Percentiles rank a stretch among this genome's conserved stretches.
Conservation (phyloP, 805 yeast species). For the Priceomyces fermenticarens region DNA sequence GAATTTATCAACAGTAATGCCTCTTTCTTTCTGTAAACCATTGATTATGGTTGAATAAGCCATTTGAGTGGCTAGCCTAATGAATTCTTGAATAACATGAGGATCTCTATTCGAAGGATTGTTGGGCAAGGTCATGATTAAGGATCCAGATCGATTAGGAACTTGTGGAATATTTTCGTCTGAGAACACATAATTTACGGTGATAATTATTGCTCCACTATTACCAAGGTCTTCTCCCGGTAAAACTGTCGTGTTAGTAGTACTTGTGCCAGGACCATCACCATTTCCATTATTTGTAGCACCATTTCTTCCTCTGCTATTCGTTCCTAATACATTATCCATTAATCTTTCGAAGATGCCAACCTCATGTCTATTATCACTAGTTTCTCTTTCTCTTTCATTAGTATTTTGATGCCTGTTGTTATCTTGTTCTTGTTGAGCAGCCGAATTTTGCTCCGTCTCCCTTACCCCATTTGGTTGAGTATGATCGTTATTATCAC, state of each 20-base stretch:
- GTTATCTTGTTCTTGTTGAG: no score
- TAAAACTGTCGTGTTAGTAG: constrained; percentile 3
- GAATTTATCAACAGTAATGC: constrained; percentile 53
- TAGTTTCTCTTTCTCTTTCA: no score
- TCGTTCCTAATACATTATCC: constrained; percentile 17
- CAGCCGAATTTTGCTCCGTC: no score
- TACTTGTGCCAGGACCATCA: constrained; percentile 1
- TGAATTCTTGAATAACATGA: constrained; percentile 56
- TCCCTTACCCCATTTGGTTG: no score
- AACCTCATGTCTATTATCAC: constrained; percentile 5
- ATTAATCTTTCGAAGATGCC: constrained; percentile 23
- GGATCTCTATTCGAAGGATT: constrained; percentile 58
- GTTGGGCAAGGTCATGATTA: constrained; percentile 66
- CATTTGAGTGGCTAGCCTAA: constrained; percentile 65
- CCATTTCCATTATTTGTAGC: neutral
- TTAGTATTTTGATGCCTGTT: no score
- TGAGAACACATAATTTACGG: constrained; percentile 43
- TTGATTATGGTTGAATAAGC: constrained; percentile 63
- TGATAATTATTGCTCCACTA: constrained; percentile 37
- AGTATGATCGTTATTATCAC: no score
- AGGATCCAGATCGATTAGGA: constrained; percentile 51
- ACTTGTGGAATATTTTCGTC: constrained; percentile 36
- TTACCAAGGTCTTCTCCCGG: constrained; percentile 5
- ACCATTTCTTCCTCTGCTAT: constrained; percentile 1
- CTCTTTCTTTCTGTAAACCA: constrained; percentile 46